Evolutionary conservation across 225 moss, liverwort and hornwort genomes (phyloP).

Genomic region (Asterella californica): DNA sequence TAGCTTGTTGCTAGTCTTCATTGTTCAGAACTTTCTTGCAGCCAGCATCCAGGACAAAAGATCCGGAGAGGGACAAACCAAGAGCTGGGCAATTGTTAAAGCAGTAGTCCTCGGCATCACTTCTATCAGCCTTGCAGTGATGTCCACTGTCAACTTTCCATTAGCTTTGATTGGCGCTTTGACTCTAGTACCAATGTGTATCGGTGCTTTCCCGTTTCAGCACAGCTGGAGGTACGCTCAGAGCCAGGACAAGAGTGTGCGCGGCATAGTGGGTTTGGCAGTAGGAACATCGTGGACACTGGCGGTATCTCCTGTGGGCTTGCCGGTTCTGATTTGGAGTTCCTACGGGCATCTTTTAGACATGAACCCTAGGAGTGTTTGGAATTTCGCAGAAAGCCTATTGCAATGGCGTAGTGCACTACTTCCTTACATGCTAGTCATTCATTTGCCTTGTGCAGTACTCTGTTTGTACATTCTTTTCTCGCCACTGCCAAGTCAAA

Average conservation of each 20-base stretch:
- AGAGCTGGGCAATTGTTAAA: conserved; percentile 78
- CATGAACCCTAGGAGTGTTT: conserved; percentile 49
- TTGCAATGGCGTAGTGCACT: conserved; percentile 78
- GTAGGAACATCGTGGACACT: conserved; percentile 42
- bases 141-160: conserved; percentile 87
- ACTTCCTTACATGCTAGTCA: conserved; percentile 60
- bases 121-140: conserved; percentile 74
- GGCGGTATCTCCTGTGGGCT: conserved; percentile 58
- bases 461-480: conserved; percentile 66
- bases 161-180: conserved; percentile 76
- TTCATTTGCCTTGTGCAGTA: conserved; percentile 80
- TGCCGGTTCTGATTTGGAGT: conserved; percentile 39
- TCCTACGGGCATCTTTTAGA: conserved; percentile 44
- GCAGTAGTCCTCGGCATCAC: conserved; percentile 64
- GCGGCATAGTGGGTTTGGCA: conserved; percentile 17
- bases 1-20: conserved; percentile 34
- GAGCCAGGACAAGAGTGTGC: conserved; percentile 24
- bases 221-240: conserved; percentile 37
- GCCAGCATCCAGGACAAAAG: conserved; percentile 21
- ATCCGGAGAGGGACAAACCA: conserved; percentile 31
- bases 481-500: conserved; percentile 24
- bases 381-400: conserved; percentile 71
- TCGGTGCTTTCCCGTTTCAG: conserved; percentile 57
- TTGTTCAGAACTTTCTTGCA: conserved; percentile 7
- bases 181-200: conserved; percentile 77